Conservation (phyloP, 352 stramenopile genomes). For the Phytophthora rubi region DNA sequence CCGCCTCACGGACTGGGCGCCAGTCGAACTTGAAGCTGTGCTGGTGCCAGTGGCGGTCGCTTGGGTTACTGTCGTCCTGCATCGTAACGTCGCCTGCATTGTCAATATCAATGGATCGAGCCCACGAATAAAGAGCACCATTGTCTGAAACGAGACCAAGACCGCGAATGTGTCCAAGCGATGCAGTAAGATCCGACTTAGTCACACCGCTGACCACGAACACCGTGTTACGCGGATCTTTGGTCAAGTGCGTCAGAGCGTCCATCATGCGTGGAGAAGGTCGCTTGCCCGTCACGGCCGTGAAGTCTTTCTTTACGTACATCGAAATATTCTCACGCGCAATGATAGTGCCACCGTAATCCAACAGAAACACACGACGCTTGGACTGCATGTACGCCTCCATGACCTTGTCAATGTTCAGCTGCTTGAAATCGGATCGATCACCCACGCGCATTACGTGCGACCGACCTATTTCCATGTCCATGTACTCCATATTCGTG, state of each 20-base stretch:
- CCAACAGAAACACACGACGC: slow-evolving; percentile 95
- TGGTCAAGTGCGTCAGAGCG: slow-evolving; percentile 86
- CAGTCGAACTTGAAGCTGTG: slow-evolving; percentile 91
- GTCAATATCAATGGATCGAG: slow-evolving; percentile 57
- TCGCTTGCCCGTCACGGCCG: slow-evolving; percentile 93
- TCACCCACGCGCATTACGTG: slow-evolving; percentile 73
- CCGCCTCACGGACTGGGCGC: slow-evolving; percentile 91
- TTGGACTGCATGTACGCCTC: slow-evolving; percentile 86
- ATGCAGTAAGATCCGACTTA: slow-evolving; percentile 89
- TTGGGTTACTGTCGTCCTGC: slow-evolving; percentile 25
- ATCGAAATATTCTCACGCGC: slow-evolving; percentile 91
- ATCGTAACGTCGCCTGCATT: slow-evolving; percentile 46
- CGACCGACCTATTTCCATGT: slow-evolving; percentile 79
- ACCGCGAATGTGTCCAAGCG: slow-evolving; percentile 92
- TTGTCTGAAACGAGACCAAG: slow-evolving; percentile 96
- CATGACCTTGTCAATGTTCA: slow-evolving; percentile 85
- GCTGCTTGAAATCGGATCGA: slow-evolving; percentile 81
- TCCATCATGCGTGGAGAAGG: slow-evolving; percentile 90
- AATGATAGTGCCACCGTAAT: slow-evolving; percentile 98
- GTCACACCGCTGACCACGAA: slow-evolving; percentile 97
- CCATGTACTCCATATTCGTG: slow-evolving; percentile 90
- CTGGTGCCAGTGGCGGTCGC: slow-evolving; percentile 74
- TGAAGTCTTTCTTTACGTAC: slow-evolving; percentile 97
- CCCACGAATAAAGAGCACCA: slow-evolving; percentile 94
- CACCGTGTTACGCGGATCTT: slow-evolving; percentile 95